A percentile compares a stretch with the other conserved stretches of the same genome.
phyloP scores from a whole-genome alignment of 2,329 filamentous ascomycete species.

The Fusarium buharicum region DNA sequence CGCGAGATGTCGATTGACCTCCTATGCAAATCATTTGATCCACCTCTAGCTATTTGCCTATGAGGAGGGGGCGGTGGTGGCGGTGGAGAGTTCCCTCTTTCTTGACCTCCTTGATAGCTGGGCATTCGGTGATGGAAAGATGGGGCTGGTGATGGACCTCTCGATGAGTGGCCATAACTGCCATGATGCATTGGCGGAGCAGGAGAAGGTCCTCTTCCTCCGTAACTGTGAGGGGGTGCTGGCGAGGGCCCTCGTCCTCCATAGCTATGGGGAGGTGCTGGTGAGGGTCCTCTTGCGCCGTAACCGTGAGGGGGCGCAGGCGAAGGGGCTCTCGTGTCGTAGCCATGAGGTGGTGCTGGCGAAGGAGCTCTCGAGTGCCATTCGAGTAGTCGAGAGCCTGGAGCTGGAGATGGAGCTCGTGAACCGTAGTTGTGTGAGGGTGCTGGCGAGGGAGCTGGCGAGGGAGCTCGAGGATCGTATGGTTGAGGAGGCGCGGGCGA shows the following conservation, averaged over 20 bases:
- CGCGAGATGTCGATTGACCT: slow-evolving; percentile 48
- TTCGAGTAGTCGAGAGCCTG: slow-evolving; percentile 26
- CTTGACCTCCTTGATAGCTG: slow-evolving; percentile 41
- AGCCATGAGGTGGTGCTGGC: slow-evolving; percentile 35
- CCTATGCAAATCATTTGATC: slow-evolving; percentile 53
- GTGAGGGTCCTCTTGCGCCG: slow-evolving; percentile 29
- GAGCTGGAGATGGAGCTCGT: slow-evolving; percentile 46
- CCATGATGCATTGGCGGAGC: slow-evolving; percentile 44
- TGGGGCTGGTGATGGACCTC: slow-evolving; percentile 54
- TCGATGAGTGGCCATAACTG: slow-evolving; percentile 47
- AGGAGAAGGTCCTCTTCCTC: slow-evolving; percentile 49
- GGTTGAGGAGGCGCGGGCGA: slow-evolving; percentile 41
- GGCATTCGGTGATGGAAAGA: slow-evolving; percentile 41
- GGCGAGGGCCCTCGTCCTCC: slow-evolving; percentile 46
- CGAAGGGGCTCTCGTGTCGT: slow-evolving; percentile 47
- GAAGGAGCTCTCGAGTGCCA: slow-evolving; percentile 44
- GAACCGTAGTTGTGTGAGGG: slow-evolving; percentile 48
- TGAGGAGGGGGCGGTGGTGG: slow-evolving; percentile 88
- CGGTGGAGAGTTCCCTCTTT: slow-evolving; percentile 70
- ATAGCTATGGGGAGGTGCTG: slow-evolving; percentile 38
- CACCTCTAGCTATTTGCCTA: slow-evolving; percentile 66
- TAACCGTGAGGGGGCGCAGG: slow-evolving; percentile 36
- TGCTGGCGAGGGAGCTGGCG: slow-evolving; percentile 48
- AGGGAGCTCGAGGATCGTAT: slow-evolving; percentile 42
- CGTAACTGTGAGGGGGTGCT: slow-evolving; percentile 44